Base-by-base conservation (phyloP, 106 monocot species). In the Apostasia shenzhenica region DNA sequence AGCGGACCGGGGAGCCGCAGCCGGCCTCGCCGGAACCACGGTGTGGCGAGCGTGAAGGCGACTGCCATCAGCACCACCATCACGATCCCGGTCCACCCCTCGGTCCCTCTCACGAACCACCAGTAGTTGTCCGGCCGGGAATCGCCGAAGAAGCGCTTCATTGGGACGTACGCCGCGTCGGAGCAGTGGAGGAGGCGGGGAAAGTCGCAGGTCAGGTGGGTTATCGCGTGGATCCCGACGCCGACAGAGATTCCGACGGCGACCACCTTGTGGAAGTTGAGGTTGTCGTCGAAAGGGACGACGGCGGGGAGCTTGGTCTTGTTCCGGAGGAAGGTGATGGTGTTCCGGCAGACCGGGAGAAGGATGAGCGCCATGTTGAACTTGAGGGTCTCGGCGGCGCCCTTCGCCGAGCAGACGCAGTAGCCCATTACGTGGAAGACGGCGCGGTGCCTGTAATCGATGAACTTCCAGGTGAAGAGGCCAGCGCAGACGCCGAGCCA, bases 361-460 rank as follows among this genome's bases (percentile, higher is more conserved):
- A 95, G 80, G 52, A 95, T 86, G 50, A 95, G 78, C 2, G 95
- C 95, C 95, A 95, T 95, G 78, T 95, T 95, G 78, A 95, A 86
- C 76, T 95, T 95, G 59, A 84, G 71, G n/a, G 85, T 95, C 76
- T 95, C 95, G 1, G 95, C 95, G n/a, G 61, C 95, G 59, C 95
- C 95, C 63, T 95, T 95, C 60, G 95, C 95, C 41, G 59, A 55
- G 78, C 88, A 91, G 14, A 95, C 95, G 65, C 95, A 95, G 75
- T 95, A 95, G 40, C 95, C 91, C 95, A 95, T 95, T 1, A 95
- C 67, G 38, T 95, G 70, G 59, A 63, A 95, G 6, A 86, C 91
- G 3, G 95, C 88, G 4, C 91, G 78, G 46, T 68, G 3, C 9
- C 83, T 71, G 72, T 95, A 95, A 72, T 95, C 91, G 0, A 88